phyloP scores from a whole-genome alignment of 2,329 filamentous ascomycete species.

The Neofusicoccum kwambonambiense region DNA sequence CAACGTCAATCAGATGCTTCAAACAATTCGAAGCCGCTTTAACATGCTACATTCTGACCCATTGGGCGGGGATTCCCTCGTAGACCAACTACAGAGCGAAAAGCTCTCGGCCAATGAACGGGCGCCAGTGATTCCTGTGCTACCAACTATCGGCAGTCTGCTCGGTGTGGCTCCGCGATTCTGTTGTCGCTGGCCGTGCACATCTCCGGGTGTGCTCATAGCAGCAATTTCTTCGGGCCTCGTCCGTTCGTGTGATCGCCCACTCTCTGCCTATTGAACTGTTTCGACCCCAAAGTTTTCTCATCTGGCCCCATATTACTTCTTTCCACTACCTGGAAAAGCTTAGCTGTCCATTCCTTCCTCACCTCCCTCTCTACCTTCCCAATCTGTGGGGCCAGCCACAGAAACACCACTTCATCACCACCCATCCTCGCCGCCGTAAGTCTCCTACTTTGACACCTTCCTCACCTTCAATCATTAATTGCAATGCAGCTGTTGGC shows the following conservation, averaged over 20 bases:
- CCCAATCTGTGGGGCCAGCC: background rate
- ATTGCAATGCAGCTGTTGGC: too few species aligned
- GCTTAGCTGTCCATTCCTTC: background rate
- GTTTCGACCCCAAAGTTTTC: background rate
- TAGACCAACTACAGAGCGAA: background rate
- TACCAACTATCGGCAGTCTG: background rate
- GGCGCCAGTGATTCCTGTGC: background rate
- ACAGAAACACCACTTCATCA: background rate
- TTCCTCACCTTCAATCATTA: too few species aligned
- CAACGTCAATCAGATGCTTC: background rate
- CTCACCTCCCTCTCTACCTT: background rate
- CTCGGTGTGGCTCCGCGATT: too few species aligned
- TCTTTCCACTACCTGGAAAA: background rate
- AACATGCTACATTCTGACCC: background rate
- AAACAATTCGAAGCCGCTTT: background rate
- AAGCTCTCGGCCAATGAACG: background rate
- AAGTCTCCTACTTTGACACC: too few species aligned
- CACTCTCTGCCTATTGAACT: background rate
- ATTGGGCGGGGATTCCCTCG: background rate
- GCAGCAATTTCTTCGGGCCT: background rate
- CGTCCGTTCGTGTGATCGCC: too few species aligned
- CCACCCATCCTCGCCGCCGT: background rate
- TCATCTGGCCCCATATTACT: background rate
- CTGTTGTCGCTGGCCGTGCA: background rate
- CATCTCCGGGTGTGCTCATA: background rate